Conservation (phyloP, 2,329 filamentous ascomycete genomes). For the Diaporthe citrichinensis region DNA sequence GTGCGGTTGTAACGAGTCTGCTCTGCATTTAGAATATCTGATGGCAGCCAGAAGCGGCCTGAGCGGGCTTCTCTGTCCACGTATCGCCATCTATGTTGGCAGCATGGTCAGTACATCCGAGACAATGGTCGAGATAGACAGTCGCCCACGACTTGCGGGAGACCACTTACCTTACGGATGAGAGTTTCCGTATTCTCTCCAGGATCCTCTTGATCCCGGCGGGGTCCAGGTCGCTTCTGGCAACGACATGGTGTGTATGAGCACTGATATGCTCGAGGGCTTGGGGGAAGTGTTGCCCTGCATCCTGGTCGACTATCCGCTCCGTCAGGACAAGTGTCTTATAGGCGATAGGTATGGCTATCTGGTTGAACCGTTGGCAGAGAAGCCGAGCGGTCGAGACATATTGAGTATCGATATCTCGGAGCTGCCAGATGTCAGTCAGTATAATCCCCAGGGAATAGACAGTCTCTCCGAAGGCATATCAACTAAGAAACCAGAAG, state of each 20-base stretch:
- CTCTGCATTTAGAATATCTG: slow-evolving; percentile 53
- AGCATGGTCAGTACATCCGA: slow-evolving; percentile 4
- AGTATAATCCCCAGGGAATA: not conserved
- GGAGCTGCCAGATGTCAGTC: slow-evolving; percentile 51
- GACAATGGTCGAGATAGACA: not conserved
- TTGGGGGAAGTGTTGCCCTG: slow-evolving; percentile 51
- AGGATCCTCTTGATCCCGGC: slow-evolving; percentile 54
- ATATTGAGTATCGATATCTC: slow-evolving; percentile 53
- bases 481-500: not conserved
- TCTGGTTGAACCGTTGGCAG: slow-evolving; percentile 56
- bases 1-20: slow-evolving; percentile 49
- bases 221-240: slow-evolving; percentile 57
- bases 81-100: slow-evolving; percentile 55
- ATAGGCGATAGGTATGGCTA: slow-evolving; percentile 60
- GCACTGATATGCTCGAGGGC: slow-evolving; percentile 53
- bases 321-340: slow-evolving; percentile 55
- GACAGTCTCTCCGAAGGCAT: not conserved
- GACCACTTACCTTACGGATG: slow-evolving; percentile 55
- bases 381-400: slow-evolving; percentile 54
- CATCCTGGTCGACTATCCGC: slow-evolving; percentile 52
- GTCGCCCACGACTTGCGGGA: not conserved
- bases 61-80: slow-evolving; percentile 49
- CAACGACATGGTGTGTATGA: slow-evolving; percentile 57
- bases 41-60: slow-evolving; percentile 54
- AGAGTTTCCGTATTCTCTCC: slow-evolving; percentile 53